Base-by-base conservation (phyloP, 1,284 basidiomycete genomes). In the Cerioporus squamosus region DNA sequence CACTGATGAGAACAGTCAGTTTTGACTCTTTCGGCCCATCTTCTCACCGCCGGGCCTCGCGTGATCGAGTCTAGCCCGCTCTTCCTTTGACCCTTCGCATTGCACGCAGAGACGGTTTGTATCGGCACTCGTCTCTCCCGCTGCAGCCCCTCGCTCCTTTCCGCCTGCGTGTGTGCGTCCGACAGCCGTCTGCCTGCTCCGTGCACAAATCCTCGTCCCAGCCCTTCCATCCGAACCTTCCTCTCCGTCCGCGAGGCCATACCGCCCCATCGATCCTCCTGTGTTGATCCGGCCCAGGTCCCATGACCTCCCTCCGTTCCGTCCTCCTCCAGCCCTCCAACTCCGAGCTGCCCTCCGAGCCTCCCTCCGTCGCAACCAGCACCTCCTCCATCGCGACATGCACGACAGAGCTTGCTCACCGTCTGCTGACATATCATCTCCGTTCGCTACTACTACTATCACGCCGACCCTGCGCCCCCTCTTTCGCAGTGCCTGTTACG, bases 181-280 rank as follows among this genome's bases (percentile, higher is more conserved):
- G 17, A 33, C 43, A 22, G 46, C 26, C n/a, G n/a, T n/a, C n/a
- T n/a, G n/a, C n/a, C n/a, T n/a, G n/a, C 42, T 17, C 44, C 36
- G 9, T 33, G 31, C 10, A 33, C 31, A 33, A 4, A 33, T n/a
- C n/a, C 8, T 14, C 31, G 1, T 12, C 33, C 33, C 6, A 14
- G 33, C 33, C 33, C 10, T 60, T 58, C 58, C 52, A 54, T 33
- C 33, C 38, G 61, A 62, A 60, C 52, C 12, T 59, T 62, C 61
- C 51, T 49, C 45, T 39, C 51, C 52, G 55, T 51, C 61, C 53
- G 36, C 59, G 53, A 59, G 54, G 56, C 61, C 44, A n/a, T n/a
- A n/a, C n/a, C n/a, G n/a, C n/a, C n/a, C n/a, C n/a, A n/a, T 62
- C 61, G 57, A 62, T 62, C 61, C 55, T 54, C 43, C 52, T 51